Base-by-base conservation (phyloP, 352 stramenopile species). In the Phytophthora crassamura region DNA sequence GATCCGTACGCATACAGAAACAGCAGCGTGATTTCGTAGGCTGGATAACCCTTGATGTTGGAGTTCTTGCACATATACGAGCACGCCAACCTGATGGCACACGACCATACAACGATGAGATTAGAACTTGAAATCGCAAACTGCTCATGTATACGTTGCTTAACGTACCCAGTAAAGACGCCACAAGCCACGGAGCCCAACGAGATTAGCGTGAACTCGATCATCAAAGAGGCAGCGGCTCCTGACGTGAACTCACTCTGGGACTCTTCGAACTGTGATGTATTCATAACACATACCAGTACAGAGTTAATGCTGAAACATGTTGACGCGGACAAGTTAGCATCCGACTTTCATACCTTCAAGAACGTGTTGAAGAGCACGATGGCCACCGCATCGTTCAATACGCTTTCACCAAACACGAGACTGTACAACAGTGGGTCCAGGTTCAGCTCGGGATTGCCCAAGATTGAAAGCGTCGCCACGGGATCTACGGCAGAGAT, bases 381-480 rank as follows among this genome's bases (percentile, higher is more conserved):
- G 78, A 99, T 99, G 14, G 94, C 93, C 34, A 99, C 93, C 1
- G 97, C 97, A 78, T 99, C 97, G 64, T 99, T 99, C 32, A 99
- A 67, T 12, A 99, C 96, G 55, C 84, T 98, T 58, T 99, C 97
- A 41, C 97, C 97, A 85, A 99, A 99, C 11, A 99, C 93, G 30
- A 99, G 87, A 59, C 82, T 95, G 62, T 95, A 96, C 14, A 97
- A 66, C 8, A 96, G 63, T 15, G 89, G 87, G 18, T 96, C 86
- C 38, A 93, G 67, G 52, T 98, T 97, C 9, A 99, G 73, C 69
- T 99, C 92, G 2, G 90, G 83, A 38, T 91, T 93, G 25, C 95
- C 96, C 67, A 99, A 90, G 57, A 99, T 99, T 11, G 90, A 97
- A 9, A 99, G 74, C 14, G 96, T 99, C 1, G 97, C 96, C 2